Conservation (phyloP, 257 asterid genomes). For the Ehretia macrophylla region DNA sequence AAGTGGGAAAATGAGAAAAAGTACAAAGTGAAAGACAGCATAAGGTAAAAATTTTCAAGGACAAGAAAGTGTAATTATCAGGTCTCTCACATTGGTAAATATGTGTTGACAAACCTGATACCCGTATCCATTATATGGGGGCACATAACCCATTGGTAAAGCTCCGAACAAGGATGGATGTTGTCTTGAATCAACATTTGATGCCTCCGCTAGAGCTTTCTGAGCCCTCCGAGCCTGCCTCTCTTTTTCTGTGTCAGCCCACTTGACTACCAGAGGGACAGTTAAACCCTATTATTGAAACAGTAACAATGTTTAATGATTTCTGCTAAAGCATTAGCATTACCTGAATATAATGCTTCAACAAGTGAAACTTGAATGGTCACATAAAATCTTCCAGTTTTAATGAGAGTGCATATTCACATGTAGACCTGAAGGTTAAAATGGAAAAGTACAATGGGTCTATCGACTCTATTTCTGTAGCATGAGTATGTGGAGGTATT, state of each 20-base stretch:
- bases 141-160: constrained; percentile 65
- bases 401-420: no score
- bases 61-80: background rate
- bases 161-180: constrained; percentile 61
- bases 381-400: background rate
- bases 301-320: background rate
- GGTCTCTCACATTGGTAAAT: background rate
- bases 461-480: no score
- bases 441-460: no score
- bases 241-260: constrained; percentile 95
- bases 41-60: background rate
- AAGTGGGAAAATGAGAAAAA: background rate
- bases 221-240: constrained; percentile 73
- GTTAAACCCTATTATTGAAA: constrained; percentile 47
- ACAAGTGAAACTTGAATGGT: background rate
- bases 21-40: background rate
- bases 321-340: background rate
- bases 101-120: constrained; percentile 53
- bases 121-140: constrained; percentile 68
- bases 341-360: background rate
- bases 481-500: no score
- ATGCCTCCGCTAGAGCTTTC: constrained; percentile 49
- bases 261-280: constrained; percentile 81
- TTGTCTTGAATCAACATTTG: constrained; percentile 43
- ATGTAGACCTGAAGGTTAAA: no score